Base-by-base conservation (phyloP, 306 rosid species). In the Pueraria montana region DNA sequence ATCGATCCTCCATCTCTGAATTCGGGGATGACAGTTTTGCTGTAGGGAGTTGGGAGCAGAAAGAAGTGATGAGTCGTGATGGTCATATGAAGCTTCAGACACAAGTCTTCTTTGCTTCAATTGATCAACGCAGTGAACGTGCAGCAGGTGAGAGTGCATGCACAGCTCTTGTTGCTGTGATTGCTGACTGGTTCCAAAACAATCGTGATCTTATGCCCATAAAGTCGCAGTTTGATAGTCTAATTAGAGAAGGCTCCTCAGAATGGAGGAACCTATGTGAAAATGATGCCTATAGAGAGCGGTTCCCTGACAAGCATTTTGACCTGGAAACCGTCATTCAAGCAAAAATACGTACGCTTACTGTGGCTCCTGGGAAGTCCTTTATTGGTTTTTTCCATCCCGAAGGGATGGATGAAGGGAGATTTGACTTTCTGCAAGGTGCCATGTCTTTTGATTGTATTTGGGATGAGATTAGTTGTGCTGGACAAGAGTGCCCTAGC, bases 121-220 rank as follows among this genome's bases (percentile, higher is more conserved):
- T 96, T 2, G 98, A 96, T 84, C 99, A 96, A 80, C 87, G 99
- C 20, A 96, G 93, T 79, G 98, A 92, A 87, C 88, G 94, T 52
- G 99, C 98, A 42, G 97, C 97, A 0, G 99, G 99, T 0, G 99
- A 96, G 93, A 90, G 99, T 86, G 99, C 98, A 56, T 96, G 99
- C 24, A 96, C 99, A 40, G 99, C 94, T 76, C 95, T 94, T 10
- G 99, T 96, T 55, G 98, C 98, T 32, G 98, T 96, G n/a, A 90
- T 96, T 80, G 98, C 99, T 0, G 91, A 94, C 75, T 96, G 99
- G 99, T 89, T 96, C 81, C 99, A 94, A 70, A 94, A 87, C 72
- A 87, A 90, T 82, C 89, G 3, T 24, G 85, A 89, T 40, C 93
- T 78, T 56, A 86, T 94, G 98, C 99, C 99, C 85, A 86, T 92